Evolutionary conservation across 2,329 filamentous ascomycete species (phyloP).

Genomic region (Alternaria triticina): DNA sequence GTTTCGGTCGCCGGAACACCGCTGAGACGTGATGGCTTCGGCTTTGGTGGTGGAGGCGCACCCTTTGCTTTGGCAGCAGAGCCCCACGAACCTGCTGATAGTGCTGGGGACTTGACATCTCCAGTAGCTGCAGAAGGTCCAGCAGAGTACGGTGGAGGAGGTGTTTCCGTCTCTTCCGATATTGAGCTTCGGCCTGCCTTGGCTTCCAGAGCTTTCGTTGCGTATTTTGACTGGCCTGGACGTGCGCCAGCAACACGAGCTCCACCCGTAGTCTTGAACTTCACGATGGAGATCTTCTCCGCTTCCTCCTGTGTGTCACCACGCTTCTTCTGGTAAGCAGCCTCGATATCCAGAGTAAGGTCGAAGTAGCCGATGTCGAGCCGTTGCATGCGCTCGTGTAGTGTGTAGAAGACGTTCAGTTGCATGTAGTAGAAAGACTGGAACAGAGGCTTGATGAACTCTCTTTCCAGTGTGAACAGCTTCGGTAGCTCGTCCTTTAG

Average conservation of each 20-base stretch:
- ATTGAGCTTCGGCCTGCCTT: constrained; percentile 41
- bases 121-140: constrained; percentile 27
- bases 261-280: constrained; percentile 87
- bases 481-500: constrained; percentile 95
- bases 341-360: constrained; percentile 86
- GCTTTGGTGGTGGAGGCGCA: constrained; percentile 59
- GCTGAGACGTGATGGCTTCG: constrained; percentile 74
- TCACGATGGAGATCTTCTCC: constrained; percentile 84
- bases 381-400: constrained; percentile 97
- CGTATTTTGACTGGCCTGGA: constrained; percentile 47
- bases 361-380: constrained; percentile 99
- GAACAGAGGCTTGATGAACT: constrained; percentile 97
- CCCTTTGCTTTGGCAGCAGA: constrained; percentile 56
- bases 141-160: constrained; percentile 51
- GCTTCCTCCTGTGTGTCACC: constrained; percentile 84
- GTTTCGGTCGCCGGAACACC: constrained; percentile 72
- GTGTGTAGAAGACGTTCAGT: constrained; percentile 97
- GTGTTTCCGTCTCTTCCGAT: constrained; percentile 42
- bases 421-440: constrained; percentile 99
- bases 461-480: constrained; percentile 84
- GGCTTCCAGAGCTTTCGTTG: constrained; percentile 47
- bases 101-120: constrained; percentile 34
- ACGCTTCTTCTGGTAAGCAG: constrained; percentile 86
- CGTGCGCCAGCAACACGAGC: constrained; percentile 42
- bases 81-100: constrained; percentile 49